Base-by-base conservation (phyloP, 805 yeast genomes). In the Cyberlindnera amylophila region DNA sequence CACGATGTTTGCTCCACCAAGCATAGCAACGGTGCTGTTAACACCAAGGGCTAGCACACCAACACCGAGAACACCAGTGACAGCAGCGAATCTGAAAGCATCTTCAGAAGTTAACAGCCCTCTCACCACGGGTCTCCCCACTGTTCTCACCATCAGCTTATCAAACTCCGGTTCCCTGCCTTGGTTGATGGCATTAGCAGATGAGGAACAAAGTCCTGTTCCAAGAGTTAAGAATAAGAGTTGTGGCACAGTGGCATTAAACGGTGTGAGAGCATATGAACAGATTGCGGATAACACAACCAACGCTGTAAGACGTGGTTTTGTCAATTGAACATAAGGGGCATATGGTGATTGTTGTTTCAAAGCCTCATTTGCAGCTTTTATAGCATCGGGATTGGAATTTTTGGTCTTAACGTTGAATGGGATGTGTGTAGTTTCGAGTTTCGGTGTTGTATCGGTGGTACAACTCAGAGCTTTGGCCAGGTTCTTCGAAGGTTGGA, bases 131-230 rank as follows among this genome's bases (percentile, higher is more conserved):
- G 99, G 99, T 56, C 99, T 72, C 5, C 82, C 75, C 9, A 84
- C 77, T 0, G 99, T 93, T 58, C 99, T 72, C 4, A 82, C 75
- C 99, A 93, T 93, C 58, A 76, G 74, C 36, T 76, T 72, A 59
- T 93, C 99, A 58, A 80, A 93, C 16, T 78, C 84, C 1, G 96
- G 96, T 64, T 93, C 99, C 52, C 99, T 71, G 2, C 89, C 98
- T 96, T 90, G 91, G 59, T 93, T 93, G 36, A 93, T 88, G 4
- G 98, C 95, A 65, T 93, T 93, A 2, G 99, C 99, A 2, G 96
- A 81, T 10, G 95, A 95, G 0, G 96, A 88, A 50, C 93, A 78
- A 27, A 93, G 65, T 1, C 91, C 77, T 0, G 97, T 93, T 13
- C 99, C 99, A 0, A 74, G 63, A 0, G 96, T 86, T 26, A 93